Percentiles rank a stretch among this genome's conserved stretches.
phyloP scores from a whole-genome alignment of 2,329 filamentous ascomycete genomes.

The Claviceps africana region DNA sequence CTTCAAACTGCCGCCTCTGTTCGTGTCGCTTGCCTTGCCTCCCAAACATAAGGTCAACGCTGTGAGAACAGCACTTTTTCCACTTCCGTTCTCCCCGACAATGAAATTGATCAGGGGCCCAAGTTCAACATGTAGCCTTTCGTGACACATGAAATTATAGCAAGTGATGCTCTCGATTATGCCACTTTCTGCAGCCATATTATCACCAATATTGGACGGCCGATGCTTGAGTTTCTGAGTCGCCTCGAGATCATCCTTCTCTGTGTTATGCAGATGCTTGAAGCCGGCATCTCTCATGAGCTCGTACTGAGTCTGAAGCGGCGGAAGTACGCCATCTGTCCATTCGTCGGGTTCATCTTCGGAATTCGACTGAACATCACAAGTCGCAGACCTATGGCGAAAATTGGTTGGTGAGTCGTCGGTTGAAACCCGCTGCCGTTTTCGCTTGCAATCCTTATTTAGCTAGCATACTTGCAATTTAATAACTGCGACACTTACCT shows the following conservation, averaged over 20 bases:
- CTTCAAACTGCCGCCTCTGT: constrained; percentile 79
- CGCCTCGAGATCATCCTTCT: constrained; percentile 47
- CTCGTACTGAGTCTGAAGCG: constrained; percentile 47
- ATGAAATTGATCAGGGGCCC: constrained; percentile 96
- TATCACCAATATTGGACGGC: constrained; percentile 42
- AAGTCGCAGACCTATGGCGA: not conserved
- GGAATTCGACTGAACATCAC: constrained; percentile 1
- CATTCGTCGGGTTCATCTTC: constrained; percentile 1
- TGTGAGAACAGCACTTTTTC: constrained; percentile 90
- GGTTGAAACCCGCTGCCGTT: constrained; percentile 1
- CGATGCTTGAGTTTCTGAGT: constrained; percentile 48
- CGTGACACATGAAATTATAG: constrained; percentile 94
- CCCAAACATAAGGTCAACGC: constrained; percentile 90
- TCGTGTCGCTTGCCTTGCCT: constrained; percentile 83
- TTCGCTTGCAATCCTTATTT: constrained; percentile 12
- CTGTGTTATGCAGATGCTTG: constrained; percentile 40
- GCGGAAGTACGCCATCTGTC: constrained; percentile 9
- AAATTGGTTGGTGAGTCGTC: not conserved
- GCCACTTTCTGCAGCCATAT: constrained; percentile 65
- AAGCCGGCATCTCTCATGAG: constrained; percentile 45
- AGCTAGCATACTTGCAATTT: not conserved
- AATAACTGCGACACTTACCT: not conserved
- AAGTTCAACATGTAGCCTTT: constrained; percentile 65
- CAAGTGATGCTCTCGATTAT: constrained; percentile 81
- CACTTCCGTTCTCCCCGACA: constrained; percentile 92